phyloP scores from a whole-genome alignment of 2,329 filamentous ascomycete genomes.

The Botrytis byssoidea region DNA sequence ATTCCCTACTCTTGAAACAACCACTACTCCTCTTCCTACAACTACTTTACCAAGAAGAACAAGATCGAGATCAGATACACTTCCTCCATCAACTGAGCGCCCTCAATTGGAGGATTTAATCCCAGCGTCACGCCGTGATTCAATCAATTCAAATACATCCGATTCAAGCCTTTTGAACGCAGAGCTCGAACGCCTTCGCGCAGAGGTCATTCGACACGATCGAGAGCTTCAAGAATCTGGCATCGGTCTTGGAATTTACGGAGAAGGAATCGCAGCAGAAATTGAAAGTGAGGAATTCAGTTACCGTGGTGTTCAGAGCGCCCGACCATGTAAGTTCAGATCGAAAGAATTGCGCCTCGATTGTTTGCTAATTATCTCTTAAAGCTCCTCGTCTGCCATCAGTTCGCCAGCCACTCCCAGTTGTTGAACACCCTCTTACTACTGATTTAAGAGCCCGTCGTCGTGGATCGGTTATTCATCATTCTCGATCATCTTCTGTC shows the following conservation, averaged over 20 bases:
- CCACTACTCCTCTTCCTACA: not conserved
- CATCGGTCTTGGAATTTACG: not conserved
- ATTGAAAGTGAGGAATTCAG: not conserved
- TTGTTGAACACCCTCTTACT: not conserved
- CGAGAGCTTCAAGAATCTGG: not conserved
- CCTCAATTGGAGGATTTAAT: not conserved
- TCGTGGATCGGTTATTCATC: not conserved
- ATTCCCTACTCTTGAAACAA: not conserved
- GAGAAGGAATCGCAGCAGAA: not conserved
- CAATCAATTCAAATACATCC: constrained; percentile 1
- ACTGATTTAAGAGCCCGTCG: not conserved
- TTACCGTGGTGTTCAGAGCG: constrained; percentile 12
- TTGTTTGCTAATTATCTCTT: not conserved
- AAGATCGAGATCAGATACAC: not conserved
- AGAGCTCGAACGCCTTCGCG: not conserved
- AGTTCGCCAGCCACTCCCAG: constrained; percentile 4
- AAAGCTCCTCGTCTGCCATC: not conserved
- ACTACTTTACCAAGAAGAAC: not conserved
- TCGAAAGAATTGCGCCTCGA: constrained; percentile 3
- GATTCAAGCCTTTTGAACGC: not conserved
- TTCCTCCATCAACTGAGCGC: not conserved
- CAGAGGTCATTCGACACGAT: not conserved
- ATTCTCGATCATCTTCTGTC: constrained; percentile 1
- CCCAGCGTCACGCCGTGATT: not conserved
- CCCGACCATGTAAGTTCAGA: constrained; percentile 8